Evolutionary conservation across 495 filamentous ascomycete species (phyloP).

Genomic region (Neurospora hispaniola): DNA sequence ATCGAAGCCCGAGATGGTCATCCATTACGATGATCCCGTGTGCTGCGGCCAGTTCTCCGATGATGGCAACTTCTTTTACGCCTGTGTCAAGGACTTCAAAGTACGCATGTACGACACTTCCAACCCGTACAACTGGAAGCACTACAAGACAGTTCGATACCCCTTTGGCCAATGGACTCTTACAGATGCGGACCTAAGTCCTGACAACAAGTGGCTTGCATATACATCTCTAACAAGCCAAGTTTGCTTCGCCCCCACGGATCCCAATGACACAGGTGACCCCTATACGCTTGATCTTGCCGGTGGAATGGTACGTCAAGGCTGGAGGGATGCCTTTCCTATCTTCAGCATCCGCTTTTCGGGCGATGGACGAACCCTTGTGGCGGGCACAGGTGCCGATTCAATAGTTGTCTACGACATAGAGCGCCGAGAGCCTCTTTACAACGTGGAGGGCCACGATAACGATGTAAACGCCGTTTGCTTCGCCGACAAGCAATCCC

Average conservation of each 20-base stretch:
- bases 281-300: slow-evolving; percentile 67
- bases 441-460: slow-evolving; percentile 66
- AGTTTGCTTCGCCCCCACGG: slow-evolving; percentile 78
- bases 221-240: slow-evolving; percentile 76
- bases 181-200: slow-evolving; percentile 84
- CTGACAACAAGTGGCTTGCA: slow-evolving; percentile 83
- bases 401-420: slow-evolving; percentile 92
- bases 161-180: slow-evolving; percentile 89
- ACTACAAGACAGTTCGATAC: slow-evolving; percentile 87
- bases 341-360: slow-evolving; percentile 93
- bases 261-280: slow-evolving; percentile 67
- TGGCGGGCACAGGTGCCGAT: slow-evolving; percentile 71
- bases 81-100: slow-evolving; percentile 83
- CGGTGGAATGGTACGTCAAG: slow-evolving; percentile 4
- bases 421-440: slow-evolving; percentile 59
- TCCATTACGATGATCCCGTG: slow-evolving; percentile 73
- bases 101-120: slow-evolving; percentile 97
- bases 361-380: slow-evolving; percentile 82
- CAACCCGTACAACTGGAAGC: slow-evolving; percentile 88
- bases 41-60: slow-evolving; percentile 96
- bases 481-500: slow-evolving; percentile 79
- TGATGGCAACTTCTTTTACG: slow-evolving; percentile 96
- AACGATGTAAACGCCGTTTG: slow-evolving; percentile 97
- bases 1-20: slow-evolving; percentile 72
- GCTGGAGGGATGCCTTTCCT: slow-evolving; percentile 25